Percentiles rank a stretch among this genome's conserved stretches.
Conservation (phyloP, 352 stramenopile genomes). For the Phytophthora pisi region DNA sequence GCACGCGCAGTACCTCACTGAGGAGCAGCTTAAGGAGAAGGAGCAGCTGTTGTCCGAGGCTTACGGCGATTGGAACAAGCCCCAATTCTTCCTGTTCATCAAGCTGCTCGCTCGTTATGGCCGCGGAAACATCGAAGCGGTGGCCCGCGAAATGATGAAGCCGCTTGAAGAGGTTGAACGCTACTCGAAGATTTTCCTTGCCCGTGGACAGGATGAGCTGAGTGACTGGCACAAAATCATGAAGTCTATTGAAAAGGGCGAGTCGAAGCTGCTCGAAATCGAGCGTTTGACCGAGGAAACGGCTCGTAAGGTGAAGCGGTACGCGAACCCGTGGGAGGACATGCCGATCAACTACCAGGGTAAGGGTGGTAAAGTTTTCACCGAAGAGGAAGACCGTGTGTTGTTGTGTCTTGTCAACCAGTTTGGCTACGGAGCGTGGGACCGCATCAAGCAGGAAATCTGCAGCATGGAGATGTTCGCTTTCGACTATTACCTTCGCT, state of each 20-base stretch:
- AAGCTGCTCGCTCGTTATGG: slow-evolving; percentile 84
- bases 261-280: slow-evolving; percentile 88
- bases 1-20: slow-evolving; percentile 79
- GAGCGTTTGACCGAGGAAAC: slow-evolving; percentile 82
- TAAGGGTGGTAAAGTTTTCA: slow-evolving; percentile 94
- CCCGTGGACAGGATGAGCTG: slow-evolving; percentile 72
- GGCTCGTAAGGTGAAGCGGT: slow-evolving; percentile 73
- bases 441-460: slow-evolving; percentile 98
- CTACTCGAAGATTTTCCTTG: slow-evolving; percentile 74
- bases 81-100: slow-evolving; percentile 87
- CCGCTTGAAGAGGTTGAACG: slow-evolving; percentile 75
- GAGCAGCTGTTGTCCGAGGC: slow-evolving; percentile 86
- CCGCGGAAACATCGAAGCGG: slow-evolving; percentile 72
- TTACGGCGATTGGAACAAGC: slow-evolving; percentile 89
- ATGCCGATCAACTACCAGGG: slow-evolving; percentile 91
- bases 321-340: slow-evolving; percentile 85
- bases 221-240: slow-evolving; percentile 85
- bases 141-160: slow-evolving; percentile 86
- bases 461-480: slow-evolving; percentile 91
- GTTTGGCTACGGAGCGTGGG: slow-evolving; percentile 97
- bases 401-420: slow-evolving; percentile 97
- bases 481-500: slow-evolving; percentile 99
- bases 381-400: slow-evolving; percentile 98
- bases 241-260: slow-evolving; percentile 89
- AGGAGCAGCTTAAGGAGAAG: slow-evolving; percentile 93